Conservation (phyloP, 129 eudicot species). For the Deinandra increscens region DNA sequence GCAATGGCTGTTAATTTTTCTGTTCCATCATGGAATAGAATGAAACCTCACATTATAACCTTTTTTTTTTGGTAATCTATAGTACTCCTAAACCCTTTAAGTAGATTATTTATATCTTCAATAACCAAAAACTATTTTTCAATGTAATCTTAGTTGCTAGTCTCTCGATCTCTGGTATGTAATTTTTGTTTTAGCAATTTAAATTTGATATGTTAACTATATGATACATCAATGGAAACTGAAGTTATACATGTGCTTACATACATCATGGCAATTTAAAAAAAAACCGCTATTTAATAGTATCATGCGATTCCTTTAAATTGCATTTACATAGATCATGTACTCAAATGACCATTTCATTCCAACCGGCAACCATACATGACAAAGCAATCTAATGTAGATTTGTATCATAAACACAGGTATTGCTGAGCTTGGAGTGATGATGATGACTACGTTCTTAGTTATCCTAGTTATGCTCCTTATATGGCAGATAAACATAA, state of each 20-base stretch:
- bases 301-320: neutral
- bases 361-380: neutral
- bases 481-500: slow-evolving; percentile 85
- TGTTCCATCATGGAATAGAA: slow-evolving; percentile 3
- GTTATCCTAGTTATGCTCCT: slow-evolving; percentile 96
- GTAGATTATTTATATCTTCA: neutral
- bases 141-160: neutral
- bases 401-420: slow-evolving; percentile 46
- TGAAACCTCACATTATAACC: neutral
- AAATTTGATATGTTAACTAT: neutral
- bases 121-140: neutral
- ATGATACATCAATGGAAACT: neutral
- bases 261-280: neutral
- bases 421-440: slow-evolving; percentile 88
- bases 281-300: neutral
- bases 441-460: slow-evolving; percentile 89
- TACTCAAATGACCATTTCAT: neutral
- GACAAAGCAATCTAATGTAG: slow-evolving; percentile 9
- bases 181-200: neutral
- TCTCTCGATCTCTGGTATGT: neutral
- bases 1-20: neutral
- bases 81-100: neutral
- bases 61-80: neutral
- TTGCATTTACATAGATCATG: neutral
- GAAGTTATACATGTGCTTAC: neutral